Evolutionary conservation across 768 basidiomycete genomes (phyloP), one percentile per base, ranked within the genome.

Genomic region (Pleurotus citrinopileatus): DNA sequence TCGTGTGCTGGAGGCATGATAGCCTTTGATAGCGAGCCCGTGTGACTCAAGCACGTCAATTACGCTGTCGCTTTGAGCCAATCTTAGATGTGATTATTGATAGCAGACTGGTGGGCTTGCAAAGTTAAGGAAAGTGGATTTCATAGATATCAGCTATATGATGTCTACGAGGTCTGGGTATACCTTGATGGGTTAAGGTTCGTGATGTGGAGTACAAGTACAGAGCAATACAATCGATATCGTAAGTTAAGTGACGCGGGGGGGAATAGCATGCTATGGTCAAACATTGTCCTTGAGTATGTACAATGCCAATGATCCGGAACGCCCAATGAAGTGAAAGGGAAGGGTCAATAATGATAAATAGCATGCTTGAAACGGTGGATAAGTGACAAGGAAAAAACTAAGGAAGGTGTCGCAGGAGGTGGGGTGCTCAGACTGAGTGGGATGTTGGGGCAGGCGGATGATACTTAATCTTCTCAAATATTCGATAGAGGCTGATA

Each of bases 401-500:
- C 10, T 12, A 22, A 27, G 8, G 17, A 17, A 25, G 12, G n/a
- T 27, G n/a, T 26, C 10, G 25, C 2, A 25, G 17, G 28, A 27
- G 17, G 10, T 12, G 10, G 17, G 10, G 8, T 3, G 9, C 28
- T 34, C 37, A 51, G 12, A 51, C 48, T 2, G 48, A n/a, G 12
- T 51, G 48, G 13, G 48, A 15, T 3, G 48, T 22, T 20, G 67
- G 57, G 29, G 67, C 63, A 44, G 73, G 71, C 15, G 77, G 77
- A 56, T 81, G 83, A 62, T 86, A 86, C 69, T 94, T 93, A 57
- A 93, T 88, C 71, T 92, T 92, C 67, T 94, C 90, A 61, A 94
- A 91, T 55, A 94, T 91, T 59, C 91, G 76, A 70, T 84, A 94
- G 22, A 94, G 76, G 57, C 86, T 88, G 61, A 95, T 92, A 59